Evolutionary conservation across 768 basidiomycete genomes (phyloP).

Genomic region (Boletus sp.): DNA sequence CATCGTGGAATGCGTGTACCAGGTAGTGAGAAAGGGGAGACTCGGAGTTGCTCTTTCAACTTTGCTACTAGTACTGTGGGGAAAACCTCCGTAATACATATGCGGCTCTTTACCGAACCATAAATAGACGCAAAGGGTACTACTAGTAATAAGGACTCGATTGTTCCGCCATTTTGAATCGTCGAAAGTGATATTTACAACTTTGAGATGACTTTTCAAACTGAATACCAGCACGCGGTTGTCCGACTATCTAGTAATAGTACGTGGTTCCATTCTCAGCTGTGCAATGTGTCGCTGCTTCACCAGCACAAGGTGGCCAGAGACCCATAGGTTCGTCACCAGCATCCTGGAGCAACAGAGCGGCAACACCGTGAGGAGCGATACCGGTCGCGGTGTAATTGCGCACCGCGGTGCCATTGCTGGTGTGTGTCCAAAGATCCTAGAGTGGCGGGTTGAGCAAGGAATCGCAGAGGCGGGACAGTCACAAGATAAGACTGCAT

Average conservation of each 20-base stretch:
- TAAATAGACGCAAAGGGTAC: conserved; percentile 5
- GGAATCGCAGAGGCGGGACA: too few species aligned
- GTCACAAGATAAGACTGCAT: conserved; percentile 17
- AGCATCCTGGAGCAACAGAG: conserved; percentile 60
- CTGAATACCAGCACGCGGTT: neutral
- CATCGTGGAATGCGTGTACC: conserved; percentile 9
- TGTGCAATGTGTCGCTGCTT: conserved; percentile 50
- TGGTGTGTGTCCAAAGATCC: conserved; percentile 73
- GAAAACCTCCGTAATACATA: neutral
- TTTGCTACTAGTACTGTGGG: conserved; percentile 4
- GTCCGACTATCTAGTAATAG: conserved; percentile 14
- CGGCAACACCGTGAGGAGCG: conserved; percentile 64
- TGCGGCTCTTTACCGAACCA: neutral
- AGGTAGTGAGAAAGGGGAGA: neutral
- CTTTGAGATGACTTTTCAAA: neutral
- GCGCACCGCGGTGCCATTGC: conserved; percentile 64
- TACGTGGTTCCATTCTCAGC: conserved; percentile 56
- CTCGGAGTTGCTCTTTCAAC: neutral
- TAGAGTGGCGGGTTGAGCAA: conserved; percentile 22
- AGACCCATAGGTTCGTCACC: conserved; percentile 65
- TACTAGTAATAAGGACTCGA: too few species aligned
- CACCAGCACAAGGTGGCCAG: conserved; percentile 50
- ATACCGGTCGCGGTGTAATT: conserved; percentile 48
- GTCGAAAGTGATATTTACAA: too few species aligned
- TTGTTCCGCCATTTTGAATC: too few species aligned